Conservation (phyloP, 208 protist species). For the Wallacemonas sp. region DNA sequence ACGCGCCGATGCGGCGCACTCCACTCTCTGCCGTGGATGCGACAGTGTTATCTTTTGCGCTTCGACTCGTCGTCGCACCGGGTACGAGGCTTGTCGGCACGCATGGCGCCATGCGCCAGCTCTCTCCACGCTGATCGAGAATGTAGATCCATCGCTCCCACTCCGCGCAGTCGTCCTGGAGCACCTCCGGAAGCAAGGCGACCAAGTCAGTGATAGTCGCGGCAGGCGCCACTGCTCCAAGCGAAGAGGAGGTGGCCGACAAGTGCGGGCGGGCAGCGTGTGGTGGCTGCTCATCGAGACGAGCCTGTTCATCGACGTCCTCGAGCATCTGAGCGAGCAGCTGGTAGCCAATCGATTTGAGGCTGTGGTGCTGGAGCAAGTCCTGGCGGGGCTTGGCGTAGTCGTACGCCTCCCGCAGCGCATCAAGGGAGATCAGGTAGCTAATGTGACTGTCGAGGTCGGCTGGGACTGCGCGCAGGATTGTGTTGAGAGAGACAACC, state of each 20-base stretch:
- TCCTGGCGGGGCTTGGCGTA: slow-evolving; percentile 28
- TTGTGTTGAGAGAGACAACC: slow-evolving; percentile 48
- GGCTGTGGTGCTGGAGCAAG: slow-evolving; percentile 24
- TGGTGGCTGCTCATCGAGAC: slow-evolving; percentile 7
- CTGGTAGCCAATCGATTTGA: slow-evolving; percentile 19
- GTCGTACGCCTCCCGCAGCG: slow-evolving; percentile 47
- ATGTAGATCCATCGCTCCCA: slow-evolving; percentile 78
- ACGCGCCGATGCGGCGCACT: slow-evolving; percentile 30
- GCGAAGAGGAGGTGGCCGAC: too few species aligned
- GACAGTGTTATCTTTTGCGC: too few species aligned
- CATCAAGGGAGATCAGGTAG: slow-evolving; percentile 39
- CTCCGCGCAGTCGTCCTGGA: slow-evolving; percentile 22
- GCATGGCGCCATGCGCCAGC: slow-evolving; percentile 50
- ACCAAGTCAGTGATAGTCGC: slow-evolving; percentile 23
- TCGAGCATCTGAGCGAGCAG: slow-evolving; percentile 16
- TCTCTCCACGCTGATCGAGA: slow-evolving; percentile 54
- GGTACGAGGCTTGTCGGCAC: slow-evolving; percentile 36
- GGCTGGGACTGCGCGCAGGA: slow-evolving; percentile 46
- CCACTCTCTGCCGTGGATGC: background rate
- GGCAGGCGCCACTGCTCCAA: too few species aligned
- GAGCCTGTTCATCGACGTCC: slow-evolving; percentile 2
- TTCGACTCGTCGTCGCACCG: background rate
- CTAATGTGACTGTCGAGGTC: slow-evolving; percentile 72
- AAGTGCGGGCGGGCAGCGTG: too few species aligned
- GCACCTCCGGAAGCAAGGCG: slow-evolving; percentile 29